A percentile compares a stretch with the other conserved stretches of the same genome.
Conservation (phyloP, 2,329 filamentous ascomycete species). For the Aspergillus eucalypticola region DNA sequence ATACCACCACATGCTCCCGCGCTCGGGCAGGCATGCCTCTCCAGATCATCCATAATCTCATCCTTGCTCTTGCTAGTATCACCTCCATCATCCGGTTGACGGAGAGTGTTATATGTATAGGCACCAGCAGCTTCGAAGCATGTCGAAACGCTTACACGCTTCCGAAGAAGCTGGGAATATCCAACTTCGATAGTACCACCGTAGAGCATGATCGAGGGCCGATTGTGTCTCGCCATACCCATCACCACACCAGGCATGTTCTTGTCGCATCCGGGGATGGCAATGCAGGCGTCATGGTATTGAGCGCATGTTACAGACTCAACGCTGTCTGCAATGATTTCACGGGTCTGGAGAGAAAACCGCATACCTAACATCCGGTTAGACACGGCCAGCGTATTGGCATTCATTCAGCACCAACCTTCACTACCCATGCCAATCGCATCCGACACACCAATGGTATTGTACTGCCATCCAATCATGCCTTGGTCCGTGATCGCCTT, state of each 20-base stretch:
- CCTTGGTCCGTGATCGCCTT: slow-evolving; percentile 74
- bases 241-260: slow-evolving; percentile 95
- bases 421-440: slow-evolving; percentile 95
- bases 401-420: slow-evolving; percentile 53
- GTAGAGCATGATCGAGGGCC: slow-evolving; percentile 93
- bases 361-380: slow-evolving; percentile 70
- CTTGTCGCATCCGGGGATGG: slow-evolving; percentile 93
- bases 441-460: slow-evolving; percentile 85
- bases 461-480: slow-evolving; percentile 95
- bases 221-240: slow-evolving; percentile 86
- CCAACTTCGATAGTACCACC: slow-evolving; percentile 88
- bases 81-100: slow-evolving; percentile 66
- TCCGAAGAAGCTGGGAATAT: slow-evolving; percentile 73
- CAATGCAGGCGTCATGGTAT: slow-evolving; percentile 88
- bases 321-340: slow-evolving; percentile 92
- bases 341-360: slow-evolving; percentile 84
- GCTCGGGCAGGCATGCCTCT: slow-evolving; percentile 74
- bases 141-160: slow-evolving; percentile 81
- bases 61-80: slow-evolving; percentile 66
- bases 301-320: slow-evolving; percentile 92
- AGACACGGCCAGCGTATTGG: slow-evolving; percentile 13
- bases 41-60: slow-evolving; percentile 82
- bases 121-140: slow-evolving; percentile 88
- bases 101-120: slow-evolving; percentile 72
- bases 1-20: slow-evolving; percentile 85